Percentiles rank a stretch among this genome's conserved stretches.
Evolutionary conservation across 2,329 filamentous ascomycete genomes (phyloP).

Genomic region (Monosporascus cannonballus): DNA sequence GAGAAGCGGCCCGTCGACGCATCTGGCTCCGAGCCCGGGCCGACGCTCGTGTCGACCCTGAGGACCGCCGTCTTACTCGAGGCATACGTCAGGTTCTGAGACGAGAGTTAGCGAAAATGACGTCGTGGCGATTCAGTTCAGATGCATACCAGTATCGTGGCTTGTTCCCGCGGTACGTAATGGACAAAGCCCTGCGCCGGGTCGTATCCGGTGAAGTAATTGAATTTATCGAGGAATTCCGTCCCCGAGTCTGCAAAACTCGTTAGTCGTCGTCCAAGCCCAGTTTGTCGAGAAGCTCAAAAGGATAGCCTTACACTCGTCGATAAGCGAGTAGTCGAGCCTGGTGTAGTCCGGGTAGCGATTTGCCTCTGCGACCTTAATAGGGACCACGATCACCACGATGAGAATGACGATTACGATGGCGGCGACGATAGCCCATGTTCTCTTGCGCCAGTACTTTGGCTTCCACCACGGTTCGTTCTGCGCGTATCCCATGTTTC

Average conservation of each 20-base stretch:
- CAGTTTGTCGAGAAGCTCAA: no score
- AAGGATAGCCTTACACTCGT: slow-evolving; percentile 37
- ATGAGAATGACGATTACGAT: slow-evolving; percentile 36
- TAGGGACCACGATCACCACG: slow-evolving; percentile 41
- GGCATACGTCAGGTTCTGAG: slow-evolving; percentile 58
- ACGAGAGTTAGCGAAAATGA: slow-evolving; percentile 1
- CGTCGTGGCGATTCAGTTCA: background rate
- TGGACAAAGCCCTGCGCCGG: slow-evolving; percentile 47
- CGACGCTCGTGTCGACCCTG: slow-evolving; percentile 54
- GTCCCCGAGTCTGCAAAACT: slow-evolving; percentile 37
- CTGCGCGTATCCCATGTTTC: slow-evolving; percentile 14
- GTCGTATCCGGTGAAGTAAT: slow-evolving; percentile 46
- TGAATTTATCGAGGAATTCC: slow-evolving; percentile 48
- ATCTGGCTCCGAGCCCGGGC: slow-evolving; percentile 38
- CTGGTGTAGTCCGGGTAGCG: slow-evolving; percentile 43
- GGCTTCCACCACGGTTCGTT: slow-evolving; percentile 38
- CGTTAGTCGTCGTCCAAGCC: background rate
- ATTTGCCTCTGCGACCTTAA: slow-evolving; percentile 34
- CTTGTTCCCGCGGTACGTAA: slow-evolving; percentile 41
- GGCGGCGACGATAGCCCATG: slow-evolving; percentile 38
- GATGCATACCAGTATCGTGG: slow-evolving; percentile 33
- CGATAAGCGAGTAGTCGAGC: slow-evolving; percentile 40
- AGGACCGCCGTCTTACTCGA: slow-evolving; percentile 47
- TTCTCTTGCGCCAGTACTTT: slow-evolving; percentile 46
- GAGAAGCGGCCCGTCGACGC: slow-evolving; percentile 56